Base-by-base conservation (phyloP, 139 green algal species). In the Chlamydomonas schloesseri region DNA sequence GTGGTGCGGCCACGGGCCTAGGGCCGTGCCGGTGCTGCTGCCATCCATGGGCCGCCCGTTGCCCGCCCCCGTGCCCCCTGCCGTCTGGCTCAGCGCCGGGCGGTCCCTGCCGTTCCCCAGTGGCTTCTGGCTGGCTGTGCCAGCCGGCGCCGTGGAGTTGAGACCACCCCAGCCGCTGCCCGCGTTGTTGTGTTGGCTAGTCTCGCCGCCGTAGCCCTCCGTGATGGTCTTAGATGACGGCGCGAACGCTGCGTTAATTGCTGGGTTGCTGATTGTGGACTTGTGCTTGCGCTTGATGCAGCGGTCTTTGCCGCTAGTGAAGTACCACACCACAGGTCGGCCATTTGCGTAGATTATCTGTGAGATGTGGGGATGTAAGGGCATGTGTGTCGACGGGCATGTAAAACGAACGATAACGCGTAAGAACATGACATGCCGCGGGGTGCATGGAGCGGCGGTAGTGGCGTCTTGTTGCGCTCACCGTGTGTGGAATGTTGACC, bases 401-500 rank as follows among this genome's bases (percentile, higher is more conserved):
- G n/a, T n/a, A n/a, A n/a, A n/a, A n/a, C n/a, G n/a, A n/a, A n/a
- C n/a, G n/a, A n/a, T n/a, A n/a, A n/a, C n/a, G n/a, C n/a, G n/a
- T n/a, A n/a, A n/a, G n/a, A n/a, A n/a, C n/a, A n/a, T n/a, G n/a
- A n/a, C n/a, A n/a, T n/a, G n/a, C n/a, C n/a, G n/a, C n/a, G n/a
- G n/a, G n/a, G n/a, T n/a, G n/a, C n/a, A n/a, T n/a, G n/a, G n/a
- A n/a, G n/a, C n/a, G n/a, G n/a, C n/a, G n/a, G n/a, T n/a, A n/a
- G n/a, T n/a, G n/a, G n/a, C n/a, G n/a, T n/a, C n/a, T n/a, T n/a
- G n/a, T n/a, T 50, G 24, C 37, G n/a, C 5, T 88, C 23, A 83
- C 87, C 58, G 87, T 91, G 69, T 91, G 87, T 0, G 88, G 88
- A 15, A 91, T 62, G 70, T 84, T 83, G 47, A 91, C 71, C 9